Conservation (phyloP, 371 early-diverging fungal species). For the Chytridium lagenaria region DNA sequence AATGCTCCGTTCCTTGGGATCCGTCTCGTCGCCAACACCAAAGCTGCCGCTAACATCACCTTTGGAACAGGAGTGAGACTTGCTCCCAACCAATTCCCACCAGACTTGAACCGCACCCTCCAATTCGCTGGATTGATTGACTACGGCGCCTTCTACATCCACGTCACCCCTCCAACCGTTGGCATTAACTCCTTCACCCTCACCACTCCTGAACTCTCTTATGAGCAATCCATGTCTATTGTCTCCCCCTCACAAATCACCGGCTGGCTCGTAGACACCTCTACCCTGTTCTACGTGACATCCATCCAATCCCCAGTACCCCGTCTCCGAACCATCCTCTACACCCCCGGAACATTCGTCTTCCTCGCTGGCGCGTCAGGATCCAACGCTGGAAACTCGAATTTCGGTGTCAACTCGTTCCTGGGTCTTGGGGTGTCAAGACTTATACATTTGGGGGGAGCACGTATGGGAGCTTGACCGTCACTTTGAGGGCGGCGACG, state of each 20-base stretch:
- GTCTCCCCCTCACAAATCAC: slow-evolving; percentile 17
- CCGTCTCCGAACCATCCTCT: slow-evolving; percentile 20
- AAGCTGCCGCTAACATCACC: slow-evolving; percentile 20
- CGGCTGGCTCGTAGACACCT: slow-evolving; percentile 12
- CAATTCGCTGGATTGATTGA: slow-evolving; percentile 36
- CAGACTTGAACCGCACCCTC: slow-evolving; percentile 20
- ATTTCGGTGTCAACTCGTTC: slow-evolving; percentile 20
- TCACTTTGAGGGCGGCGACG: neutral
- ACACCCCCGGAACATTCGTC: neutral
- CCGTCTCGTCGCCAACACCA: slow-evolving; percentile 9
- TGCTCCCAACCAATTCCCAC: slow-evolving; percentile 20
- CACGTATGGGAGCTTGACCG: slow-evolving; percentile 1
- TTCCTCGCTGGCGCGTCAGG: neutral
- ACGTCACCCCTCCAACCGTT: slow-evolving; percentile 24
- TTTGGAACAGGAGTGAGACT: slow-evolving; percentile 29
- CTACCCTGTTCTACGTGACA: slow-evolving; percentile 16
- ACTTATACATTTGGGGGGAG: slow-evolving; percentile 17
- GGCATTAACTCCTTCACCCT: slow-evolving; percentile 13
- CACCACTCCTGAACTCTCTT: slow-evolving; percentile 33
- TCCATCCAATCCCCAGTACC: slow-evolving; percentile 21
- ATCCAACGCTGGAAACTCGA: neutral
- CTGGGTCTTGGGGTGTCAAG: slow-evolving; percentile 19
- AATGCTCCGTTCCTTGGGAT: slow-evolving; percentile 12
- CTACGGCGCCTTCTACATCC: slow-evolving; percentile 31
- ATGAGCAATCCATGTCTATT: slow-evolving; percentile 17